A percentile compares a stretch with the other conserved stretches of the same genome.
These are phyloP conservation scores for Citrus reticulata DNA, from an alignment of 345 rosid genomes.

Conservation along the genomic window DNA sequence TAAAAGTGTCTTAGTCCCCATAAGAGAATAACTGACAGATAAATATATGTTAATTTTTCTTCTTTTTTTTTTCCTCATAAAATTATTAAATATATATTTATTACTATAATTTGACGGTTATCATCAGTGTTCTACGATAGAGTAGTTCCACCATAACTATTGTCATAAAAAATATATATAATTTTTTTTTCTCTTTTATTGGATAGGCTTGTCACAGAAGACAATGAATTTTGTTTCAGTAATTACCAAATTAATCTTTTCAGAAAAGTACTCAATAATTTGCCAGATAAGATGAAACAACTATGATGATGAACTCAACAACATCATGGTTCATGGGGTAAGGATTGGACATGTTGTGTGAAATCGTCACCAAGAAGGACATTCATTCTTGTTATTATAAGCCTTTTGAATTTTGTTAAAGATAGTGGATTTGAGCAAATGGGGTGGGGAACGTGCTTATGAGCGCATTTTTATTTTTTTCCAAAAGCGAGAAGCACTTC, in stretches of 20 bases:
- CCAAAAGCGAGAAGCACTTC: constrained; percentile 6
- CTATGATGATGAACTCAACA: constrained; percentile 8
- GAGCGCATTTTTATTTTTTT: not conserved
- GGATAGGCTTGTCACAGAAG: not conserved
- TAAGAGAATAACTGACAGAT: too few relatives aligned
- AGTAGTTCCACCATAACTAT: rapidly evolving
- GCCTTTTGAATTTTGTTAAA: constrained; percentile 15
- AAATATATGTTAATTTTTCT: too few relatives aligned
- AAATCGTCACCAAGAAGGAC: not conserved
- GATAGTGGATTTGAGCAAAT: constrained; percentile 2
- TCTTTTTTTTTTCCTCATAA: too few relatives aligned
- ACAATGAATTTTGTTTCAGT: not conserved
- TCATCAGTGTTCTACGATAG: too few relatives aligned
- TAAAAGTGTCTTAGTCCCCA: too few relatives aligned
- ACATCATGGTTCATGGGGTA: not conserved
- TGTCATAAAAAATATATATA: too few relatives aligned
- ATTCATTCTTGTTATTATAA: constrained; percentile 3
- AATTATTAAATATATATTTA: too few relatives aligned
- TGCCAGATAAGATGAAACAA: constrained; percentile 2
- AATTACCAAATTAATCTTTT: not conserved
- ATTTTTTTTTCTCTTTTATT: not conserved
- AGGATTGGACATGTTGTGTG: not conserved
- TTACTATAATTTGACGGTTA: rapidly evolving
- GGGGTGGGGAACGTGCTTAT: not conserved
- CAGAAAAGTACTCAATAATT: not conserved